These are phyloP conservation scores for Saturnispora saitoi DNA, from an alignment of 805 yeast genomes.

Conservation along the genomic window DNA sequence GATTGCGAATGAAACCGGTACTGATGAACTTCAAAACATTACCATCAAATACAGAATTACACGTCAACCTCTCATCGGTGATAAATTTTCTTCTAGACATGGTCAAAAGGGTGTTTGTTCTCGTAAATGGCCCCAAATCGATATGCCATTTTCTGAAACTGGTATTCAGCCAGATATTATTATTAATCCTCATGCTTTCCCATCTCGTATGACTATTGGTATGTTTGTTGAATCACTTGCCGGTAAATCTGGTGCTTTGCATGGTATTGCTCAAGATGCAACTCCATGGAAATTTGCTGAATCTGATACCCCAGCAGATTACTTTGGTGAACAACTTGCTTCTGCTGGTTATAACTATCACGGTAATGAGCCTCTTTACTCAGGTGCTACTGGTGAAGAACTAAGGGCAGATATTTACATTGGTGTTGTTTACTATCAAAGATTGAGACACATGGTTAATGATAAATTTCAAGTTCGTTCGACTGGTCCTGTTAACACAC, in stretches of 20 bases:
- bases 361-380: slow-evolving; percentile 98
- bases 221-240: slow-evolving; percentile 98
- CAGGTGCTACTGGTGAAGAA: slow-evolving; percentile 98
- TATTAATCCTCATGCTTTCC: slow-evolving; percentile 98
- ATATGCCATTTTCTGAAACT: slow-evolving; percentile 93
- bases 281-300: slow-evolving; percentile 96
- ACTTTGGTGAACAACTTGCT: slow-evolving; percentile 86
- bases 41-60: slow-evolving; percentile 87
- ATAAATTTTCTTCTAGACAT: slow-evolving; percentile 94
- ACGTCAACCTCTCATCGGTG: slow-evolving; percentile 92
- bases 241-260: slow-evolving; percentile 98
- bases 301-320: slow-evolving; percentile 92
- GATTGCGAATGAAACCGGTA: slow-evolving; percentile 73
- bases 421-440: slow-evolving; percentile 95
- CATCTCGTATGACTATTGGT: slow-evolving; percentile 99
- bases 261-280: slow-evolving; percentile 94
- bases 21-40: slow-evolving; percentile 72
- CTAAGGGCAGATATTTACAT: slow-evolving; percentile 90
- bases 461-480: slow-evolving; percentile 99
- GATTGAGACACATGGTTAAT: slow-evolving; percentile 98
- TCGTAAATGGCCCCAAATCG: slow-evolving; percentile 94
- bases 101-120: slow-evolving; percentile 99
- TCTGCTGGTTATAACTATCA: slow-evolving; percentile 93
- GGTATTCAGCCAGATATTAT: slow-evolving; percentile 98
- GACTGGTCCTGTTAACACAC: slow-evolving; percentile 93